These are phyloP conservation scores for Harringtonia aguacate DNA, from an alignment of 2,329 filamentous ascomycete genomes.

Conservation along the genomic window DNA sequence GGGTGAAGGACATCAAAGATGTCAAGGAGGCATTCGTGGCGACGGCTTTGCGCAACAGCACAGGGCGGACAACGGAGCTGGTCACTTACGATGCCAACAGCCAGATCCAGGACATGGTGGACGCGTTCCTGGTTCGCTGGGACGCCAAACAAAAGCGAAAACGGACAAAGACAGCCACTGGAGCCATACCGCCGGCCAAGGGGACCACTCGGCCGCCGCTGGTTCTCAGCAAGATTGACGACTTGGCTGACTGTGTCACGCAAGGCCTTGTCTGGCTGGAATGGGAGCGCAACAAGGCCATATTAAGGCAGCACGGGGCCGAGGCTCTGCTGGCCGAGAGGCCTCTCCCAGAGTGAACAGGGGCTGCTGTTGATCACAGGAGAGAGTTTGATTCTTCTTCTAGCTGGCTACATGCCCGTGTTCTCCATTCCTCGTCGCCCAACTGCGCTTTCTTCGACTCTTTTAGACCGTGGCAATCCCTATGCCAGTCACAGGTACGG, in stretches of 20 bases:
- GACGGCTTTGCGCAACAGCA: neutral
- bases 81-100: neutral
- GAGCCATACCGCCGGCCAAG: conserved; percentile 8
- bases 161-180: neutral
- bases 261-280: conserved; percentile 68
- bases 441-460: conserved; percentile 44
- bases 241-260: conserved; percentile 68
- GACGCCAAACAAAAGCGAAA: conserved; percentile 5
- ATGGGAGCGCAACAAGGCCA: conserved; percentile 54
- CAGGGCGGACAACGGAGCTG: neutral
- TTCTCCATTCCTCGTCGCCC: conserved; percentile 46
- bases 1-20: conserved; percentile 15
- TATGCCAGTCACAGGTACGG: conserved; percentile 71
- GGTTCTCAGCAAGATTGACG: conserved; percentile 55
- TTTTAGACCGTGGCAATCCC: conserved; percentile 49
- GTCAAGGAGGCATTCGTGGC: conserved; percentile 14
- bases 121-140: conserved; percentile 9
- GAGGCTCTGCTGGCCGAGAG: conserved; percentile 10
- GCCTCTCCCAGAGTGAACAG: neutral
- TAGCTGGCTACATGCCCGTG: neutral
- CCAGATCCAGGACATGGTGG: conserved; percentile 4
- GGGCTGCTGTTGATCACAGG: neutral
- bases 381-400: neutral
- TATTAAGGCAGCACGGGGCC: conserved; percentile 20
- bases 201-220: neutral